Conservation (phyloP, 768 basidiomycete species). For the Auricularia heimuer region DNA sequence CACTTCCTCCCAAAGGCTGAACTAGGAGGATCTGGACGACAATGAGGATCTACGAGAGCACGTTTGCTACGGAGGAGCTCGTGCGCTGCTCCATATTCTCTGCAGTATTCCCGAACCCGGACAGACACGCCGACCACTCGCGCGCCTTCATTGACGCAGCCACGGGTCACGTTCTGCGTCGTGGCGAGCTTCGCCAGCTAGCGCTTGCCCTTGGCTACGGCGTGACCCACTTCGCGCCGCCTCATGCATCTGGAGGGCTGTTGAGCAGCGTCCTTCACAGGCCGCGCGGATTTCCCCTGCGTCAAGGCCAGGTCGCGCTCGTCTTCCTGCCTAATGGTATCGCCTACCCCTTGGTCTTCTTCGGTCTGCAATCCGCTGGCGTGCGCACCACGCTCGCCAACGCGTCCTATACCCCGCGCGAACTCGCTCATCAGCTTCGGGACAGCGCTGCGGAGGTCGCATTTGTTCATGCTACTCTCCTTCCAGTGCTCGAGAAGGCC, state of each 20-base stretch:
- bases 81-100: conserved; percentile 38
- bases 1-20: too few species aligned
- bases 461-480: conserved; percentile 52
- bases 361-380: conserved; percentile 50
- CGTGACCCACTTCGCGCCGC: background rate
- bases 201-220: conserved; percentile 52
- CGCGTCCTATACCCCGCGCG: conserved; percentile 53
- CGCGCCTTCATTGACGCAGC: conserved; percentile 60
- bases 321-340: conserved; percentile 65
- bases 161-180: conserved; percentile 46
- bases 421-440: conserved; percentile 61
- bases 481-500: conserved; percentile 46
- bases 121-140: conserved; percentile 31
- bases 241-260: background rate
- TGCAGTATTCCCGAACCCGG: conserved; percentile 35
- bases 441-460: conserved; percentile 58
- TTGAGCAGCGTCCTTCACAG: conserved; percentile 27
- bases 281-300: conserved; percentile 20
- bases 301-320: conserved; percentile 48
- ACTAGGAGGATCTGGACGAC: background rate
- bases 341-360: conserved; percentile 39
- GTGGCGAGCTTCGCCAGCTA: conserved; percentile 41
- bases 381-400: conserved; percentile 65
- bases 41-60: conserved; percentile 37
- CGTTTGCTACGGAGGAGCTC: conserved; percentile 29